phyloP scores from a whole-genome alignment of 148 eudicot genomes.

The Suaeda aralocaspica region DNA sequence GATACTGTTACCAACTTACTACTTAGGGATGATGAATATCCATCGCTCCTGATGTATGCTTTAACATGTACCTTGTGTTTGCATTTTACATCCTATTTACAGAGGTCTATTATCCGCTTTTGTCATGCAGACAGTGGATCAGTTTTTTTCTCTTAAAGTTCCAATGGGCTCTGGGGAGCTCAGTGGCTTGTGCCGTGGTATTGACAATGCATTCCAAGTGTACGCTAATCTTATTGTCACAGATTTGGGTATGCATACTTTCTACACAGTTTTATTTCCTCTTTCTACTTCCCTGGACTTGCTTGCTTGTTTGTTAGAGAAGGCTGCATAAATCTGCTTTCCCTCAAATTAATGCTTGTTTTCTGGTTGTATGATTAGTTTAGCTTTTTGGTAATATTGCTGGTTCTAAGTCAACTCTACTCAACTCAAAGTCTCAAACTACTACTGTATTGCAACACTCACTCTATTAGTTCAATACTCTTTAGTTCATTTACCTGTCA shows the following conservation, averaged over 20 bases:
- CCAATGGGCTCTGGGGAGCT: slow-evolving; percentile 94
- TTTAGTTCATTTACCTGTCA: not conserved
- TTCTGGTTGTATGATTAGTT: not conserved
- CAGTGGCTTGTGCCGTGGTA: slow-evolving; percentile 79
- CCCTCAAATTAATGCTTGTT: not conserved
- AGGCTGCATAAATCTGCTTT: not conserved
- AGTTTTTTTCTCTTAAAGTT: slow-evolving; percentile 77
- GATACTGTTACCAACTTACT: not conserved
- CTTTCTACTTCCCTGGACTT: not conserved
- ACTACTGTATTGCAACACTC: not conserved
- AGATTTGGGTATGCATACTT: slow-evolving; percentile 56
- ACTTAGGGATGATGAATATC: not conserved
- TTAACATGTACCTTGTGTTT: slow-evolving; percentile 1
- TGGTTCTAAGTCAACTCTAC: not conserved
- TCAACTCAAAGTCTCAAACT: not conserved
- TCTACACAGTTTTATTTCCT: not conserved
- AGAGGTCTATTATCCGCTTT: slow-evolving; percentile 4
- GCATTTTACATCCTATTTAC: not conserved
- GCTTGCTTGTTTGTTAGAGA: not conserved
- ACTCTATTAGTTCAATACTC: not conserved
- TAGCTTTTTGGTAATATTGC: not conserved
- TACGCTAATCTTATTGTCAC: slow-evolving; percentile 62
- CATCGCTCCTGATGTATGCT: not conserved
- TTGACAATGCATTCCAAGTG: slow-evolving; percentile 97
- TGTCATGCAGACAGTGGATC: slow-evolving; percentile 86